Base-by-base conservation (phyloP, 108 stramenopile species). In the Pseudonitzschia multiseries region DNA sequence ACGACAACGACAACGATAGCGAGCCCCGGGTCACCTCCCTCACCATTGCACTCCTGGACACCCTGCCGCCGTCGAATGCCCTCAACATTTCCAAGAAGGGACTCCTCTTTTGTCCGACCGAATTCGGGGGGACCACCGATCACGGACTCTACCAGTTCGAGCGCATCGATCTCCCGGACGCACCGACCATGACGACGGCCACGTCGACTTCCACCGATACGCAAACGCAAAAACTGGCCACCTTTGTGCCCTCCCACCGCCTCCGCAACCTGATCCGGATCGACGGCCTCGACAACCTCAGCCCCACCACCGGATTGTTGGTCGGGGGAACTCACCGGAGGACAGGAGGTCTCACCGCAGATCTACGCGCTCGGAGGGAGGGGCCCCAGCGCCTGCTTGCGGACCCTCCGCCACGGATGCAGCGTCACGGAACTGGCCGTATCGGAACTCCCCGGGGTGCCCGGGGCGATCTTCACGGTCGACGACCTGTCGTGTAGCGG, bases 131-230 rank as follows among this genome's bases (percentile, higher is more conserved):
- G 2, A 40, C 32, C 15, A 40, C n/a, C 20, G 97, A 98, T 74
- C 99, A 99, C 86, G 80, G 65, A n/a, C 76, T 98, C 27, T 97
- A 96, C 81, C 94, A 98, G 75, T 97, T 99, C 79, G 89, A 93
- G 72, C 74, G 86, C 17, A 94, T 96, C 69, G 93, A 94, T 70
- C 81, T 90, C 59, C 95, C 89, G 21, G 87, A 74, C 53, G 93
- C 76, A 63, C 82, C 80, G 57, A 77, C 79, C 54, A 74, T 78
- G 28, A 50, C 66, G 3, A 82, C 64, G 31, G 87, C 88, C 0
- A 52, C 81, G 15, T 51, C 61, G 70, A 59, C 89, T 21, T 94
- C 94, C 0, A 78, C 84, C 4, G 10, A 42, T 6, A 6, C 42
- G 18, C 17, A 8, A 52, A 8, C 52, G 54, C 4, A 36, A 36